Evolutionary conservation across 768 basidiomycete genomes (phyloP).

Genomic region (Trametes meyenii): DNA sequence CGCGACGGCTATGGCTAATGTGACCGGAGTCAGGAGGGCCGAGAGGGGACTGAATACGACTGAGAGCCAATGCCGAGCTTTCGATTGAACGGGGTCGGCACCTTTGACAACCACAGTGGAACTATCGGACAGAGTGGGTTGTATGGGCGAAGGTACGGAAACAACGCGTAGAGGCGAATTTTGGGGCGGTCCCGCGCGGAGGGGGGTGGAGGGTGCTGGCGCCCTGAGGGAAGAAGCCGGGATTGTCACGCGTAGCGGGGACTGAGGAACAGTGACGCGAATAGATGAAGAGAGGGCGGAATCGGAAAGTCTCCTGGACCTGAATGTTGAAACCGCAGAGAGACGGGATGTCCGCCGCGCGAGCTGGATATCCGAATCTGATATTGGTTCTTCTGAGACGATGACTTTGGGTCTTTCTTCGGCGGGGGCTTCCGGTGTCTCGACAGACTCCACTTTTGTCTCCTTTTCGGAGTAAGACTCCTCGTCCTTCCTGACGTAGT

Average conservation of each 20-base stretch:
- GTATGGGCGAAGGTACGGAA: slow-evolving; percentile 9
- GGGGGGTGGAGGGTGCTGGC: slow-evolving; percentile 12
- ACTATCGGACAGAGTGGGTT: not conserved
- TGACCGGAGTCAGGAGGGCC: slow-evolving; percentile 40
- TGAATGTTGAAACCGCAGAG: slow-evolving; percentile 19
- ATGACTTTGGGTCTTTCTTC: not conserved
- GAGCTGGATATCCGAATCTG: slow-evolving; percentile 34
- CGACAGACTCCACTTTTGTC: not conserved
- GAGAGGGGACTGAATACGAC: slow-evolving; percentile 26
- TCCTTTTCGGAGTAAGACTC: slow-evolving; percentile 6
- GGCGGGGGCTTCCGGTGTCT: slow-evolving; percentile 8
- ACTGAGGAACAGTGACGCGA: slow-evolving; percentile 3
- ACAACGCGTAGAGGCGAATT: not conserved
- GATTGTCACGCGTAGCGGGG: slow-evolving; percentile 10
- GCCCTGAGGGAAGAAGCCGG: slow-evolving; percentile 1
- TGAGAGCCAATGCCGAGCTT: not conserved
- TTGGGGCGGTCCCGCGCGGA: not conserved
- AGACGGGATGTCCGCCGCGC: slow-evolving; percentile 29
- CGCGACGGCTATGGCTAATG: slow-evolving; percentile 41
- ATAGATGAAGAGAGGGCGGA: slow-evolving; percentile 8
- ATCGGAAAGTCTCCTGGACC: slow-evolving; percentile 3
- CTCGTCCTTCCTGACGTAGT: slow-evolving; percentile 8
- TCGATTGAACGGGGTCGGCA: not conserved
- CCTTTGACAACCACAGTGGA: not conserved
- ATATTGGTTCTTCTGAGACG: slow-evolving; percentile 1